A percentile compares a stretch with the other conserved stretches of the same genome.
Evolutionary conservation across 2,329 filamentous ascomycete species (phyloP).

Genomic region (Penicillium concentricum): DNA sequence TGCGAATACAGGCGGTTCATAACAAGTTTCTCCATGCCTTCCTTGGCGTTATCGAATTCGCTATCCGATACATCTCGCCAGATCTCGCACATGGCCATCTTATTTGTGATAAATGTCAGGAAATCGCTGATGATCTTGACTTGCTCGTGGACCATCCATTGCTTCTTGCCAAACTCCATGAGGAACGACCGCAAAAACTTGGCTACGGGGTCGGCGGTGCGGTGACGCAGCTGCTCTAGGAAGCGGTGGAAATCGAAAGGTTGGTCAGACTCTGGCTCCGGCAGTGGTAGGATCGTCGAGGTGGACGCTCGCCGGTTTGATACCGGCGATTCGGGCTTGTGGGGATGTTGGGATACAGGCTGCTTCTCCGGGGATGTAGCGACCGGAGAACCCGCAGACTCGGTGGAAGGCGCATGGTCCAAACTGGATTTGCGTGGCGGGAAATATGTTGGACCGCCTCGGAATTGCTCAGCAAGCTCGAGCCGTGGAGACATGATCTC

Average conservation of each 20-base stretch:
- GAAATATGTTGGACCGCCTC: conserved; percentile 66
- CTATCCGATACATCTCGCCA: conserved; percentile 95
- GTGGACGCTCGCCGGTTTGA: conserved; percentile 35
- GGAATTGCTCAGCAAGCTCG: conserved; percentile 76
- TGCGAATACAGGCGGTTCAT: conserved; percentile 97
- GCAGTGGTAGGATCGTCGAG: conserved; percentile 59
- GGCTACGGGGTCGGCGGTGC: conserved; percentile 96
- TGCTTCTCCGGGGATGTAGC: conserved; percentile 20
- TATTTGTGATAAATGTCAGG: conserved; percentile 92
- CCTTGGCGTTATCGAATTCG: conserved; percentile 96
- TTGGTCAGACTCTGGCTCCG: conserved; percentile 77
- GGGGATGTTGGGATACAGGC: conserved; percentile 28
- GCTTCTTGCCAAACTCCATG: conserved; percentile 90
- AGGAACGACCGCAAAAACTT: conserved; percentile 94
- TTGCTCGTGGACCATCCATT: conserved; percentile 99
- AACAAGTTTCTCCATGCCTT: conserved; percentile 99
- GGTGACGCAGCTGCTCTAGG: conserved; percentile 89
- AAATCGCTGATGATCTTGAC: conserved; percentile 99
- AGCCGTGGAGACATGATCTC: conserved; percentile 91
- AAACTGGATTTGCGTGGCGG: conserved; percentile 85
- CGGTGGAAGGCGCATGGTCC: conserved; percentile 60
- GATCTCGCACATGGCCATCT: conserved; percentile 96
- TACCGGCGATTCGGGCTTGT: conserved; percentile 21
- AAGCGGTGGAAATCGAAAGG: conserved; percentile 98
- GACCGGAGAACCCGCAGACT: conserved; percentile 30